Base-by-base conservation (phyloP, 2,329 filamentous ascomycete genomes). In the Colletotrichum echinochloae region DNA sequence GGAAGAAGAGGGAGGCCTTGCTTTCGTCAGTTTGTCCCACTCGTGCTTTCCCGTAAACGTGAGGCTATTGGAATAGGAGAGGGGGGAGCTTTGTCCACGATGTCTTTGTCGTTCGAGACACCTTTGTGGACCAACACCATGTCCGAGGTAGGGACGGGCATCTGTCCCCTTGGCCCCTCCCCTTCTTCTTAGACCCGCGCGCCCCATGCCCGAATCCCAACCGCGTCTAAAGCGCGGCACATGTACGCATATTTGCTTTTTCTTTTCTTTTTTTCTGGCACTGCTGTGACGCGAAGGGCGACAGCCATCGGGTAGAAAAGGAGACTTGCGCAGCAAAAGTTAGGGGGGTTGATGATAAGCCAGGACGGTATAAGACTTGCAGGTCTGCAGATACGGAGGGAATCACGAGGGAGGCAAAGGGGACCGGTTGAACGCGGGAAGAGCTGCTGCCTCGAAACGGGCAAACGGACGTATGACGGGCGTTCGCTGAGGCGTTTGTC, bases 281-380 rank as follows among this genome's bases (percentile, higher is more conserved):
- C 18, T 33, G 39, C 23, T 46, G 41, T 39, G 35, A 48, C 33
- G 56, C 41, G 30, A 60, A 35, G 56, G 28, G 41, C 55, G 37
- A 26, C 26, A 59, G 28, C 41, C 20, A 11, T 16, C 41, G 28
- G 56, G 8, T 56, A 41, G 56, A 28, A 48, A 56, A 39, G 35
- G 35, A n/a, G 33, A 39, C n/a, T 39, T 33, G 26, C 23, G 12
- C 12, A 16, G 26, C 39, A 6, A 44, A 16, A 46, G 11, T n/a
- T 16, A 33, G 56, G 23, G 41, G 41, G 16, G 44, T 18, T 62
- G 60, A 33, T 30, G 35, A 54, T 35, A n/a, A n/a, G n/a, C n/a
- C n/a, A n/a, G n/a, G n/a, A 33, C 60, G 35, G 48, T 54, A 48
- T 62, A 48, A 62, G 60, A 62, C 60, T 62, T 62, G 48, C 60